Evolutionary conservation across 805 yeast species (phyloP), one percentile per base, ranked within the genome.

Genomic region (Ogataea glucozyma): DNA sequence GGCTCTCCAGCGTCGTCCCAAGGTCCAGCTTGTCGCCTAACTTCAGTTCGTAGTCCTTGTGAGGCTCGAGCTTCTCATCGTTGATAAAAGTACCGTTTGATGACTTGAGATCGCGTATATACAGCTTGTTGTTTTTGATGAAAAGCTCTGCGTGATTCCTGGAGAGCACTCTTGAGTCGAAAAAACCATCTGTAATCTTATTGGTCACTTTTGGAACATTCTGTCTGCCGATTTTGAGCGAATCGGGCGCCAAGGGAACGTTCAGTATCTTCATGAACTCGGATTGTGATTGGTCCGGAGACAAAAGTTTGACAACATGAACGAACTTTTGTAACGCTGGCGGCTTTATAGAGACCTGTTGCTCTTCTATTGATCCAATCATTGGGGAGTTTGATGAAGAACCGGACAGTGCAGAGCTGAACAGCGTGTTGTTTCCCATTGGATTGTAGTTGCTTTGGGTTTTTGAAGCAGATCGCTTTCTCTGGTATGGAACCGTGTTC

Each of bases 81-180:
- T 93, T 93, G 37, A 93, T 78, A 62, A 85, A 95, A 0, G 99
- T 91, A 8, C 99, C 99, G 64, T 93, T 93, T 18, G 96, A 85
- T 2, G 95, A 85, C 44, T 89, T 88, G 57, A 89, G 75, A 66
- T 93, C 99, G 52, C 83, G 79, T 19, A 93, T 75, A 72, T 74
- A 88, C 16, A 95, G 73, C 19, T 62, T 62, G 13, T 78, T 71
- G 52, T 87, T 93, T 29, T 52, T 56, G 26, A 89, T 78, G 69
- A 78, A 87, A 49, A 93, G 67, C 56, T 87, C 91, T 0, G 99
- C 99, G 66, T 93, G 99, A 58, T 87, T 93, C 51, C 99, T 72
- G 14, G 95, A 83, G 34, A 93, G 74, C 9, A 95, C 98, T 21
- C 98, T 72, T 9, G 97, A 88, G 65, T 93, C 98, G 59, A 93